A percentile compares a stretch with the other conserved stretches of the same genome.
These are phyloP conservation scores for Fusarium globosum DNA, from an alignment of 2,329 filamentous ascomycete species.

Conservation along the genomic window DNA sequence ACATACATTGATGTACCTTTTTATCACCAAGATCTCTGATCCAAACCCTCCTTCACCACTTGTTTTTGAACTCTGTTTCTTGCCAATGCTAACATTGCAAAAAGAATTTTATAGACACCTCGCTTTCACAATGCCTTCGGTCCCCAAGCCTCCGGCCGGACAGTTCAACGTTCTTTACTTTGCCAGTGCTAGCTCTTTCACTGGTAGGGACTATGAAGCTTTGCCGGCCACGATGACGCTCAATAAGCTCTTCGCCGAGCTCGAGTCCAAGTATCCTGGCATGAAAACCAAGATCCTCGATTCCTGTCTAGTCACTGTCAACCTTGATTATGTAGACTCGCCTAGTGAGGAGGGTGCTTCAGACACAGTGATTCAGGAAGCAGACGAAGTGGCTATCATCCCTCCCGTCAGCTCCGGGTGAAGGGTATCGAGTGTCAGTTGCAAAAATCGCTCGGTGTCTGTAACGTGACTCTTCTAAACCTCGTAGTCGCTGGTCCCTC, in stretches of 20 bases:
- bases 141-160: conserved; percentile 64
- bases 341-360: conserved; percentile 56
- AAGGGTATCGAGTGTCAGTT: conserved; percentile 41
- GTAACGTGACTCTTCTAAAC: background rate
- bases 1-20: conserved; percentile 64
- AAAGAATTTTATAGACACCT: conserved; percentile 18
- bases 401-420: conserved; percentile 88
- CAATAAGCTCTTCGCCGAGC: conserved; percentile 69
- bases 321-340: conserved; percentile 83
- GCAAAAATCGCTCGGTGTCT: conserved; percentile 14
- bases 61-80: conserved; percentile 1
- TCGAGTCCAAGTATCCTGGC: conserved; percentile 77
- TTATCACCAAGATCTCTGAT: conserved; percentile 81
- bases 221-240: conserved; percentile 75
- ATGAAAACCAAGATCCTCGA: conserved; percentile 75
- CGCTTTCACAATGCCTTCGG: conserved; percentile 48
- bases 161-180: conserved; percentile 87
- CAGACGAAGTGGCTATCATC: conserved; percentile 88
- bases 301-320: conserved; percentile 82
- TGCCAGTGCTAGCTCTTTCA: conserved; percentile 77
- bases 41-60: conserved; percentile 42
- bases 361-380: conserved; percentile 69
- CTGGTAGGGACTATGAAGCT: conserved; percentile 72
- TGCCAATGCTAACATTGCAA: conserved; percentile 36
- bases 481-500: conserved; percentile 18